phyloP scores from a whole-genome alignment of 805 yeast genomes.

The Wickerhamiella domercqiae region DNA sequence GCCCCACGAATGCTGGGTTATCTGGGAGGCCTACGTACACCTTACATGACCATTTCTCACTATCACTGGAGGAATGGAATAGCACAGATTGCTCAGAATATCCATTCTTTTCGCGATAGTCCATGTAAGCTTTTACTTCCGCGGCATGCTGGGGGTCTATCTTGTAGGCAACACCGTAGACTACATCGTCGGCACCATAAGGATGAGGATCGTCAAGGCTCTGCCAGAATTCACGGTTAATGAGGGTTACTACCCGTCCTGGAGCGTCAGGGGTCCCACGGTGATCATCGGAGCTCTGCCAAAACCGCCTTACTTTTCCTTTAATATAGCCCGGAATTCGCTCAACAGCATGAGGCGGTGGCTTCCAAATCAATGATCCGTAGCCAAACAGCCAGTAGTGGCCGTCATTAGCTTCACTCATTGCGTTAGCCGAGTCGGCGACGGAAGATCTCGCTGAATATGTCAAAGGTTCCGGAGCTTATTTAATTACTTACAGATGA shows the following conservation, averaged over 20 bases:
- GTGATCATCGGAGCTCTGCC: conserved; percentile 87
- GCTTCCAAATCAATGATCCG: conserved; percentile 79
- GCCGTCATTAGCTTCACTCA: conserved; percentile 8
- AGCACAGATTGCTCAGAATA: conserved; percentile 55
- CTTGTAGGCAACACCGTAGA: conserved; percentile 76
- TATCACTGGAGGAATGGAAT: conserved; percentile 33
- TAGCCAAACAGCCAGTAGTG: conserved; percentile 68
- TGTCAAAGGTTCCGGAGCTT: too few relatives aligned
- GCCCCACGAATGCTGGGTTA: conserved; percentile 75
- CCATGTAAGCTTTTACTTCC: conserved; percentile 53
- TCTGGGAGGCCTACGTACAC: conserved; percentile 75
- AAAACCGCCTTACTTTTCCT: conserved; percentile 70
- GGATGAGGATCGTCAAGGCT: conserved; percentile 31
- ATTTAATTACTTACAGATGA: too few relatives aligned
- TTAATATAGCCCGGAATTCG: conserved; percentile 56
- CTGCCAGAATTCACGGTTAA: conserved; percentile 40
- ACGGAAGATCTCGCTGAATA: too few relatives aligned
- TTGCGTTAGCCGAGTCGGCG: too few relatives aligned
- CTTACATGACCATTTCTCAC: conserved; percentile 32
- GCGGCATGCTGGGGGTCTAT: conserved; percentile 49
- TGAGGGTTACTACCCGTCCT: conserved; percentile 76
- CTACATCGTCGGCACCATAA: conserved; percentile 23
- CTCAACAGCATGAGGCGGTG: conserved; percentile 57
- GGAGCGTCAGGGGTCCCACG: conserved; percentile 78
- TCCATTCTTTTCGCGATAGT: conserved; percentile 79